Evolutionary conservation across 192 early-diverging fungal genomes (phyloP).

Genomic region (Jimgerdemannia lactiflua): DNA sequence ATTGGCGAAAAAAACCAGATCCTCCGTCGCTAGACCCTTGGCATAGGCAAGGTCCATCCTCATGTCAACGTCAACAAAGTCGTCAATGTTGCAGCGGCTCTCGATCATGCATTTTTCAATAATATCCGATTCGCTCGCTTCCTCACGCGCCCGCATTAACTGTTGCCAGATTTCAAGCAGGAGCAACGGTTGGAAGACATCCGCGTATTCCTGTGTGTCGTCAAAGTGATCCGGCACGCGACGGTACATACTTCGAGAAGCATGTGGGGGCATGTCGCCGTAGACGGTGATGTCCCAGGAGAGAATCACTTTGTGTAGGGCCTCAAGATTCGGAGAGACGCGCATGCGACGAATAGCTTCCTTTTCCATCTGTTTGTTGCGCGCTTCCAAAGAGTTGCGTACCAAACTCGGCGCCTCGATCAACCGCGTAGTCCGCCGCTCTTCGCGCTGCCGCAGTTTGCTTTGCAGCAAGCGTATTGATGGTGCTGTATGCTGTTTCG

Average conservation of each 20-base stretch:
- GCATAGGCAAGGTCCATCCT: slow-evolving; percentile 35
- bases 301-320: slow-evolving; percentile 57
- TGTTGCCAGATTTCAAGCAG: slow-evolving; percentile 86
- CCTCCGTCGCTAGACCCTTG: slow-evolving; percentile 46
- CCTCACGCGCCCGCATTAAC: slow-evolving; percentile 68
- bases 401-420: slow-evolving; percentile 5
- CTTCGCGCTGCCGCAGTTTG: background rate
- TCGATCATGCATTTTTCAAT: slow-evolving; percentile 37
- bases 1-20: slow-evolving; percentile 61
- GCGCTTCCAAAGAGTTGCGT: slow-evolving; percentile 8
- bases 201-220: slow-evolving; percentile 53
- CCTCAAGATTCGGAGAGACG: slow-evolving; percentile 43
- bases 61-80: slow-evolving; percentile 73
- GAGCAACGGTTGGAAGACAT: slow-evolving; percentile 77
- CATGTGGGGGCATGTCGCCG: slow-evolving; percentile 52
- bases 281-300: slow-evolving; percentile 53
- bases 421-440: background rate
- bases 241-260: slow-evolving; percentile 14
- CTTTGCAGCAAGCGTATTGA: too few species aligned
- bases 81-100: slow-evolving; percentile 62
- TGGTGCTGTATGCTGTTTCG: too few species aligned
- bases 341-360: background rate
- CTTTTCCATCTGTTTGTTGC: slow-evolving; percentile 34
- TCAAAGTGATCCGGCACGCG: slow-evolving; percentile 62
- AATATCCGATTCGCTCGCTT: slow-evolving; percentile 46